Evolutionary conservation across 179 eudicot species (phyloP).

Genomic region (Beta lomatogona): DNA sequence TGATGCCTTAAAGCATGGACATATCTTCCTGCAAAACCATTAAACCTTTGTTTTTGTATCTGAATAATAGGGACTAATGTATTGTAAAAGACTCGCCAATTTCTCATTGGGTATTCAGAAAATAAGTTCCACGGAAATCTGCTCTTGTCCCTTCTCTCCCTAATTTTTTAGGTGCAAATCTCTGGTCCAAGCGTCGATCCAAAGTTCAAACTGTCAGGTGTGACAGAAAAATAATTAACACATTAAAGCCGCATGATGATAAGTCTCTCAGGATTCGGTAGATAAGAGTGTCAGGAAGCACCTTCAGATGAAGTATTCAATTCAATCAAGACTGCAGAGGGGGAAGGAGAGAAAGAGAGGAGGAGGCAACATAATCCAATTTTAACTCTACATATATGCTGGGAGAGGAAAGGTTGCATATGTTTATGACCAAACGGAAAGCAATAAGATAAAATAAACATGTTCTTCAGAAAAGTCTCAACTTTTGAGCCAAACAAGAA

Average conservation of each 20-base stretch:
- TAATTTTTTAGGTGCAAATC: not conserved
- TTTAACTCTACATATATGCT: not conserved
- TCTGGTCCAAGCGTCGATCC: not conserved
- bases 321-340: not conserved
- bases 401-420: not conserved
- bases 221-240: not conserved
- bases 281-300: not conserved
- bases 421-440: not conserved
- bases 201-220: not conserved
- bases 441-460: not conserved
- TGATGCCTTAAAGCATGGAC: not conserved
- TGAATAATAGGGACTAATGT: constrained; percentile 5
- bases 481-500: not conserved
- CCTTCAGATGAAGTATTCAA: not conserved
- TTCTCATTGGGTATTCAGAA: constrained; percentile 11
- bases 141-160: not conserved
- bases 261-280: not conserved
- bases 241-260: not conserved
- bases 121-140: not conserved
- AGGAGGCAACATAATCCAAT: not conserved
- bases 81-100: constrained; percentile 16
- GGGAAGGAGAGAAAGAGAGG: not conserved
- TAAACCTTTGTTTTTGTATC: not conserved
- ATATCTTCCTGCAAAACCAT: not conserved
- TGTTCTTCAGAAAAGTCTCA: not conserved